Base-by-base conservation (phyloP, 1,284 basidiomycete genomes). In the Apiotrichum montevideense region DNA sequence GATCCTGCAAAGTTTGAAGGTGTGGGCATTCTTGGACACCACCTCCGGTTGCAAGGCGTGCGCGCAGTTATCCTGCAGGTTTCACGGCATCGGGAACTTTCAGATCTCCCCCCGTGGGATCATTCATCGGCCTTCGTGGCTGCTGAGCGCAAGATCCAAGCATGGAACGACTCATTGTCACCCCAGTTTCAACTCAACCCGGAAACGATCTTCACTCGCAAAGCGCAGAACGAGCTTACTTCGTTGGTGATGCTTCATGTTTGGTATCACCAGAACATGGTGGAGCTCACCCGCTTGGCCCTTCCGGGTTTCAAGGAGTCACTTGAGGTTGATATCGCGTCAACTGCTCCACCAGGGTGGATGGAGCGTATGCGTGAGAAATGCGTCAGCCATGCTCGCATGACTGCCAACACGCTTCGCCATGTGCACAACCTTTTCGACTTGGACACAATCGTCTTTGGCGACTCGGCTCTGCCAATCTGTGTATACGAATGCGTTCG, bases 401-500 rank as follows among this genome's bases (percentile, higher is more conserved):
- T 48, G 37, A 50, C 59, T 6, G 55, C 51, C 6, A 21, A 43
- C 35, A 61, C 59, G 0, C 51, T 65, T 3, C 32, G 52, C 0
- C 54, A 54, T 13, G 51, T 64, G n/a, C 39, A 49, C 14, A 55
- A 45, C 32, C 41, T 61, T 4, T 57, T 65, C 8, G 61, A 59
- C 41, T 32, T 55, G 37, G 62, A 65, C 39, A 47, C 52, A 6
- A 35, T 61, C 5, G 21, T 61, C 2, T 61, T 61, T n/a, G 44
- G 46, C 21, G 63, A 65, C 54, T 51, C 55, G 8, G 47, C 55
- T 0, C 56, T 65, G 4, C 55, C 62, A 1, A 61, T 65, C 10
- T 65, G 63, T 35, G 54, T 63, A 3, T 63, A 61, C 49, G 63
- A 65, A 45, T 54, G 57, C 21, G 59, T 59, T 1, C 61, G 63